Evolutionary conservation across 169 alveolate genomes (phyloP).

Genomic region (Condylostoma magnum): DNA sequence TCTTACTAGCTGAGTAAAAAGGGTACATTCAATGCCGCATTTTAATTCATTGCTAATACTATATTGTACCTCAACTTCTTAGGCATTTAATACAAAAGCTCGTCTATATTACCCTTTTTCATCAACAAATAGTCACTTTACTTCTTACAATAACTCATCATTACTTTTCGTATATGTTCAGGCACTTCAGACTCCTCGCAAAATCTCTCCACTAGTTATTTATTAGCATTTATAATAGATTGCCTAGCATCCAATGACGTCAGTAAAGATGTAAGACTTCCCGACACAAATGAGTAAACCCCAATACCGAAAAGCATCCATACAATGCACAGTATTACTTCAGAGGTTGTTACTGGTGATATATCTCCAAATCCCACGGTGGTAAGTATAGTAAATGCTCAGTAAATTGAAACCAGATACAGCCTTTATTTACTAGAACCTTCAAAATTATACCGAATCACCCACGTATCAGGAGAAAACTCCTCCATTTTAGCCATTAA

Average conservation of each 20-base stretch:
- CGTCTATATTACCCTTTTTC: slow-evolving; percentile 32
- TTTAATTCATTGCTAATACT: slow-evolving; percentile 53
- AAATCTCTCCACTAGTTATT: slow-evolving; percentile 53
- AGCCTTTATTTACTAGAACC: slow-evolving; percentile 37
- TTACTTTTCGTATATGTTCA: slow-evolving; percentile 37
- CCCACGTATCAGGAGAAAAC: slow-evolving; percentile 55
- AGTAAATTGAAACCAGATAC: slow-evolving; percentile 59
- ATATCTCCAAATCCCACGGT: slow-evolving; percentile 85
- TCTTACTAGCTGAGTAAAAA: slow-evolving; percentile 37
- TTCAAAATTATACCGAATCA: slow-evolving; percentile 41
- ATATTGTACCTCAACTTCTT: slow-evolving; percentile 55
- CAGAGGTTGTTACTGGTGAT: slow-evolving; percentile 50
- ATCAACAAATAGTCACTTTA: slow-evolving; percentile 18
- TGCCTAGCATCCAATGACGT: slow-evolving; percentile 49
- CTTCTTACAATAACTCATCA: slow-evolving; percentile 9
- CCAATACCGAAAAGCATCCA: slow-evolving; percentile 81
- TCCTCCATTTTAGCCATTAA: slow-evolving; percentile 56
- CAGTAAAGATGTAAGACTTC: slow-evolving; percentile 64
- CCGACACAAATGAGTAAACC: slow-evolving; percentile 69
- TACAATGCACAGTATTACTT: slow-evolving; percentile 45
- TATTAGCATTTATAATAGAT: slow-evolving; percentile 37
- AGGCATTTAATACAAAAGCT: slow-evolving; percentile 39
- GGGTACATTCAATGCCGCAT: slow-evolving; percentile 44
- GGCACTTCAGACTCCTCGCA: slow-evolving; percentile 55
- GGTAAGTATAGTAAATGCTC: slow-evolving; percentile 69